Evolutionary conservation across 176 grass and related monocot species (phyloP).

Genomic region (Bonia amplexicaulis): DNA sequence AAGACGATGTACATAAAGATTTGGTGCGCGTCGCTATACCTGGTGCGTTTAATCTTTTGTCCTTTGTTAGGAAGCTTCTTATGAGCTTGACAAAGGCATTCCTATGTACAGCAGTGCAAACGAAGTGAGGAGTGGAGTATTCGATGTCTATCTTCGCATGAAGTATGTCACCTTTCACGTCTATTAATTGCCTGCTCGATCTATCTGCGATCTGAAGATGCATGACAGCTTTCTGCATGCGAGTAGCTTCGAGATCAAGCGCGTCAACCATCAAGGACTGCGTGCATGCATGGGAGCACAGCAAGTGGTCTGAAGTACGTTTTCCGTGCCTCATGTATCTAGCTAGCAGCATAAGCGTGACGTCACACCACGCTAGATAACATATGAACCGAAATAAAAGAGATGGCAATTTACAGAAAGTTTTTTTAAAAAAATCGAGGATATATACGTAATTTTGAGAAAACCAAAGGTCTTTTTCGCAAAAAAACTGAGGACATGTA

Average conservation of each 20-base stretch:
- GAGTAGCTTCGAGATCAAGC: not conserved
- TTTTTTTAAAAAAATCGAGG: too few relatives aligned
- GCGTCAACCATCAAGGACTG: not conserved
- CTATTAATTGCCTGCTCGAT: not conserved
- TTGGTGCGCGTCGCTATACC: not conserved
- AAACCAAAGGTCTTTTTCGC: too few relatives aligned
- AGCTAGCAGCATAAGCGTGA: too few relatives aligned
- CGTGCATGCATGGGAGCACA: not conserved
- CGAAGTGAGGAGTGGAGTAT: not conserved
- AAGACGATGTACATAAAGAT: not conserved
- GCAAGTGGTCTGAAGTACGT: too few relatives aligned
- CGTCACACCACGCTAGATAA: too few relatives aligned
- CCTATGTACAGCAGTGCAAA: not conserved
- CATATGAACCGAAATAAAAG: too few relatives aligned
- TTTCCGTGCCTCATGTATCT: too few relatives aligned
- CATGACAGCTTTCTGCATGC: not conserved
- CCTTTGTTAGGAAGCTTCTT: not conserved
- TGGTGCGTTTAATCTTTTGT: not conserved
- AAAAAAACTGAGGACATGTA: too few relatives aligned
- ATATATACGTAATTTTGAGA: too few relatives aligned
- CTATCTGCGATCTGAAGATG: not conserved
- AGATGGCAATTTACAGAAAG: rapidly evolving
- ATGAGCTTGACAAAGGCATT: not conserved
- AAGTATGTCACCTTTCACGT: not conserved
- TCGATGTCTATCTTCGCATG: too few relatives aligned